These are phyloP conservation scores for Malus sylvestris DNA, from an alignment of 306 rosid genomes.

Conservation along the genomic window DNA sequence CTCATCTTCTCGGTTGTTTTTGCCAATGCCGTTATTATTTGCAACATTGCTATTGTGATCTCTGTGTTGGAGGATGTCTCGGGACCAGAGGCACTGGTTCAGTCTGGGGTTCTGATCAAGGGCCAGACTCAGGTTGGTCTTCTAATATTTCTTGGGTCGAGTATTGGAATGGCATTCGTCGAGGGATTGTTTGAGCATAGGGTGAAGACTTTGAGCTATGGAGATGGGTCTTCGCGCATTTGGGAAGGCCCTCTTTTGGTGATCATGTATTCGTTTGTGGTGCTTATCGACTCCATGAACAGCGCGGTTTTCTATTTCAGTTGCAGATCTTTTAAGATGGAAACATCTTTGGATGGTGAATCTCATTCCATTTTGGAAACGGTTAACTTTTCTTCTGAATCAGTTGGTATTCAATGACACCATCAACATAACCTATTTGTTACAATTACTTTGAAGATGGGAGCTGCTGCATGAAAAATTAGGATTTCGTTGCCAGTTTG, in stretches of 20 bases:
- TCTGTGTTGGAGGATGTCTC: conserved; percentile 86
- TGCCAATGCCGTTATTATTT: conserved; percentile 76
- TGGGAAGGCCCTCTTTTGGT: conserved; percentile 99
- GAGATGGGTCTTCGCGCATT: conserved; percentile 87
- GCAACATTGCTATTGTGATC: conserved; percentile 73
- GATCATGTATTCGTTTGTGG: conserved; percentile 81
- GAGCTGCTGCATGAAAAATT: not conserved
- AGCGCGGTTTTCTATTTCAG: conserved; percentile 27
- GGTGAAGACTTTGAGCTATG: conserved; percentile 90
- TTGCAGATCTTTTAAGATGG: conserved; percentile 18
- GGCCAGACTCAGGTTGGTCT: conserved; percentile 95
- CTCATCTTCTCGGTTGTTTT: conserved; percentile 64
- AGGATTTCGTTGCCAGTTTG: conserved; percentile 21
- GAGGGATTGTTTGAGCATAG: conserved; percentile 93
- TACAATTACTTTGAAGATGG: conserved; percentile 24
- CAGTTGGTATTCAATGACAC: conserved; percentile 46
- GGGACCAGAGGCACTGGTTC: conserved; percentile 81
- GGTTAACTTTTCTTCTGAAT: conserved; percentile 31
- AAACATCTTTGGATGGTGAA: conserved; percentile 5
- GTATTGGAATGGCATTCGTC: conserved; percentile 83
- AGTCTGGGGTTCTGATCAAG: conserved; percentile 58
- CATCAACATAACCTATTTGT: conserved; percentile 1
- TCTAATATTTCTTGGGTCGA: conserved; percentile 73
- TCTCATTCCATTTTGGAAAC: conserved; percentile 10
- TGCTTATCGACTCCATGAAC: conserved; percentile 89